A percentile compares a stretch with the other conserved stretches of the same genome.
Evolutionary conservation across 257 asterid species (phyloP).

Genomic region (Linderniella brevidens): DNA sequence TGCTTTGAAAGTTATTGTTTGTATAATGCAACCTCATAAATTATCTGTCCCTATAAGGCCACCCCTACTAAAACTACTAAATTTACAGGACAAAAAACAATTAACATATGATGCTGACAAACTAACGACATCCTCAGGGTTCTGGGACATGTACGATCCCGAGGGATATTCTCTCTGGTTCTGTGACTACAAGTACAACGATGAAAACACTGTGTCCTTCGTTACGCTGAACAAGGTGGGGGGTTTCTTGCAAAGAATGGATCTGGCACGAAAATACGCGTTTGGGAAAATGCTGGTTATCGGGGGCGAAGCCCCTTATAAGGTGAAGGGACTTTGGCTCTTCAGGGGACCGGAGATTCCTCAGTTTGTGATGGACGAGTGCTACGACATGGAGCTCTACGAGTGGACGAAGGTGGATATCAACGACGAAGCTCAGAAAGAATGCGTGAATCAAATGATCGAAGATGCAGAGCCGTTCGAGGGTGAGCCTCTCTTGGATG

Average conservation of each 20-base stretch:
- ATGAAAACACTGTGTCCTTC: slow-evolving; percentile 72
- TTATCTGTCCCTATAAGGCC: too few relatives aligned
- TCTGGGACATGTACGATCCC: slow-evolving; percentile 96
- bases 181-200: slow-evolving; percentile 87
- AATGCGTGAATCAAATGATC: not conserved
- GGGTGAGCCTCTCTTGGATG: not conserved
- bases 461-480: slow-evolving; percentile 1
- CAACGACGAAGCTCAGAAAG: slow-evolving; percentile 8
- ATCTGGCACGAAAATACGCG: slow-evolving; percentile 79
- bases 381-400: slow-evolving; percentile 88
- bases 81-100: too few relatives aligned
- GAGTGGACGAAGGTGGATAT: slow-evolving; percentile 77
- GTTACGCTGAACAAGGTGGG: slow-evolving; percentile 89
- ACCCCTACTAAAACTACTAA: too few relatives aligned
- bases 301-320: slow-evolving; percentile 45
- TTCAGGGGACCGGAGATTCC: slow-evolving; percentile 87
- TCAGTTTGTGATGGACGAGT: slow-evolving; percentile 60
- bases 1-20: too few relatives aligned
- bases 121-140: slow-evolving; percentile 45
- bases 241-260: slow-evolving; percentile 92
- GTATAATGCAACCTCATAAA: too few relatives aligned
- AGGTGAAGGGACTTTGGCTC: slow-evolving; percentile 68
- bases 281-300: slow-evolving; percentile 89
- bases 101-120: slow-evolving; percentile 54
- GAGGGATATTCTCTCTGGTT: slow-evolving; percentile 98